Conservation (phyloP, 768 basidiomycete species). For the Tricholoma sp. region DNA sequence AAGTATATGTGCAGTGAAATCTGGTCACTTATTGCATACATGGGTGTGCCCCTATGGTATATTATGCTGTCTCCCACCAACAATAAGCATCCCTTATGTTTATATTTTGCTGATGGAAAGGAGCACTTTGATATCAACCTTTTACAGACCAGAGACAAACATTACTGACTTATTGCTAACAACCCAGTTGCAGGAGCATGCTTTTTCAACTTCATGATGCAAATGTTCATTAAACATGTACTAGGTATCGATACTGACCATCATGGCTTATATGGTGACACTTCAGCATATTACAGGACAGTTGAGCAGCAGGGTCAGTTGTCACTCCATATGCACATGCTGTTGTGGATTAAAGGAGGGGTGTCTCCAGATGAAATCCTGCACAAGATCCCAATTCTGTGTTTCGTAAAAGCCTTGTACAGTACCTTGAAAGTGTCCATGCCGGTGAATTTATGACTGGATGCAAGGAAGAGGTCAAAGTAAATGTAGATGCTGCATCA, state of each 20-base stretch:
- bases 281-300: slow-evolving; percentile 20
- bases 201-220: slow-evolving; percentile 28
- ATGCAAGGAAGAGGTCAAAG: slow-evolving; percentile 3
- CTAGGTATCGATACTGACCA: slow-evolving; percentile 12
- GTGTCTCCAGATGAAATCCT: neutral
- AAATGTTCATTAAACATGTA: slow-evolving; percentile 21
- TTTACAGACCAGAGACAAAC: slow-evolving; percentile 3
- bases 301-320: slow-evolving; percentile 28
- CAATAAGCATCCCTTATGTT: slow-evolving; percentile 23
- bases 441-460: neutral
- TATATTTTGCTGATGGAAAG: slow-evolving; percentile 26
- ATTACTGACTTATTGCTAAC: slow-evolving; percentile 2
- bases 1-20: slow-evolving; percentile 26
- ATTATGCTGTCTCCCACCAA: slow-evolving; percentile 29
- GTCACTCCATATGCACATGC: slow-evolving; percentile 25
- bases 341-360: neutral
- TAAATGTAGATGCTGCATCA: neutral
- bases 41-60: slow-evolving; percentile 28
- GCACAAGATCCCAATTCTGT: neutral
- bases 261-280: slow-evolving; percentile 23
- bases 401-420: neutral
- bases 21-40: slow-evolving; percentile 20
- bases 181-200: slow-evolving; percentile 26
- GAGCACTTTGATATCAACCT: neutral
- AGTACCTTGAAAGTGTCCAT: neutral